A percentile compares a stretch with the other conserved stretches of the same genome.
phyloP scores from a whole-genome alignment of 257 asterid species.

The Penstemon barbatus region DNA sequence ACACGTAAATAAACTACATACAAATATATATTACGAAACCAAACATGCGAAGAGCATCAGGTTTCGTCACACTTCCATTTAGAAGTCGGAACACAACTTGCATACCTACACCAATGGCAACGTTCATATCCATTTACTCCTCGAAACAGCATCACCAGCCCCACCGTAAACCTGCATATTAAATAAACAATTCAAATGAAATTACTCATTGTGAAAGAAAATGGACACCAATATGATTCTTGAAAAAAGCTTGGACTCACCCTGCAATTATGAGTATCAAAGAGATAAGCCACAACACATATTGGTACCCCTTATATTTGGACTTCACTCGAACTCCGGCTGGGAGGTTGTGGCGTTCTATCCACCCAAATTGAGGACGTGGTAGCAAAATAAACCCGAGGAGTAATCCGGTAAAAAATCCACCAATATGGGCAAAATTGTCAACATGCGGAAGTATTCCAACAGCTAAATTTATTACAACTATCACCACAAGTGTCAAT shows the following conservation, averaged over 20 bases:
- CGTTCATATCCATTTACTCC: conserved; percentile 67
- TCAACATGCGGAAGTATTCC: conserved; percentile 88
- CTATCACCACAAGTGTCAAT: conserved; percentile 62
- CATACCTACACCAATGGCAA: conserved; percentile 85
- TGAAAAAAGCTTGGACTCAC: conserved; percentile 36
- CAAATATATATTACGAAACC: conserved; percentile 3
- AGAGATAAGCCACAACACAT: conserved; percentile 58
- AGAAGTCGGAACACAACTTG: conserved; percentile 76
- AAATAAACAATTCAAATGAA: background rate
- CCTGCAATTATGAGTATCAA: conserved; percentile 58
- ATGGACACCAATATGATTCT: background rate
- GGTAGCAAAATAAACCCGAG: conserved; percentile 82
- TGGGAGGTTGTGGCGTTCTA: conserved; percentile 57
- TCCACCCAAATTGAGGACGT: conserved; percentile 91
- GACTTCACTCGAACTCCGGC: conserved; percentile 52
- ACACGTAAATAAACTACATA: conserved; percentile 7
- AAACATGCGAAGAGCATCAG: conserved; percentile 6
- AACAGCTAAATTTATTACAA: conserved; percentile 63
- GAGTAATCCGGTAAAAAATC: conserved; percentile 77
- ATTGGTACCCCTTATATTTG: conserved; percentile 73
- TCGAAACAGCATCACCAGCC: conserved; percentile 67
- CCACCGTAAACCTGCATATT: conserved; percentile 61
- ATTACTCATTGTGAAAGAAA: background rate
- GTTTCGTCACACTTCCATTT: conserved; percentile 64
- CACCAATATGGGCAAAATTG: conserved; percentile 91